phyloP scores from a whole-genome alignment of 2,329 filamentous ascomycete genomes.

The Blastomyces gilchristii region DNA sequence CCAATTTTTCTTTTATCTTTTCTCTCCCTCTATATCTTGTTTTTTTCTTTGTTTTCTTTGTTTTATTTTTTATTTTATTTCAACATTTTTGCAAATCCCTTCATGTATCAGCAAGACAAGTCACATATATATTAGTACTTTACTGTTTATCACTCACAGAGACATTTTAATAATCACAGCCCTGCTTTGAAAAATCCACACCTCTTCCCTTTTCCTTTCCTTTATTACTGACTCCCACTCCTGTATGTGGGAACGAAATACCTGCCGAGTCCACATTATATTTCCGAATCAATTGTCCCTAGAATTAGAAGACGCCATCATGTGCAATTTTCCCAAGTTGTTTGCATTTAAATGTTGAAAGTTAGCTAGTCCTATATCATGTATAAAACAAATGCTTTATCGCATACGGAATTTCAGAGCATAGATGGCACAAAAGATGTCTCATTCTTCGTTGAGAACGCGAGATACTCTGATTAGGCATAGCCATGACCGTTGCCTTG shows the following conservation, averaged over 20 bases:
- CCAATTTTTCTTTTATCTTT: not conserved
- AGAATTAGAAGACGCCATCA: not conserved
- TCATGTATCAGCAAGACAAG: not conserved
- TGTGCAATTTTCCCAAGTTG: not conserved
- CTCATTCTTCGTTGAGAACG: not conserved
- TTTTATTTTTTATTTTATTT: no score
- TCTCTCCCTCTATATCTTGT: no score
- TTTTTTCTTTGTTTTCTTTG: no score
- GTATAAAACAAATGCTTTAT: not conserved
- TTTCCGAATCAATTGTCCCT: not conserved
- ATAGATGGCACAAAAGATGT: not conserved
- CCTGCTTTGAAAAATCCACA: not conserved
- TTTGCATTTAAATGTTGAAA: not conserved
- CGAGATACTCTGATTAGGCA: not conserved
- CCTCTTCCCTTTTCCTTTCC: not conserved
- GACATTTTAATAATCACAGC: not conserved
- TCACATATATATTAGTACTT: not conserved
- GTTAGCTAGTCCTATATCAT: not conserved
- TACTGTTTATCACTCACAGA: not conserved
- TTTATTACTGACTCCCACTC: not conserved
- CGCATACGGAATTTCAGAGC: not conserved
- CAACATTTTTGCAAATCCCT: not conserved
- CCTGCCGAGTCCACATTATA: not conserved
- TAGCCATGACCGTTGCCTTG: not conserved
- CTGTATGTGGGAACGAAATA: not conserved